Percentiles rank a stretch among this genome's conserved stretches.
Conservation (phyloP, 1,139 yeast species). For the Pneumocystis wakefieldiae region DNA sequence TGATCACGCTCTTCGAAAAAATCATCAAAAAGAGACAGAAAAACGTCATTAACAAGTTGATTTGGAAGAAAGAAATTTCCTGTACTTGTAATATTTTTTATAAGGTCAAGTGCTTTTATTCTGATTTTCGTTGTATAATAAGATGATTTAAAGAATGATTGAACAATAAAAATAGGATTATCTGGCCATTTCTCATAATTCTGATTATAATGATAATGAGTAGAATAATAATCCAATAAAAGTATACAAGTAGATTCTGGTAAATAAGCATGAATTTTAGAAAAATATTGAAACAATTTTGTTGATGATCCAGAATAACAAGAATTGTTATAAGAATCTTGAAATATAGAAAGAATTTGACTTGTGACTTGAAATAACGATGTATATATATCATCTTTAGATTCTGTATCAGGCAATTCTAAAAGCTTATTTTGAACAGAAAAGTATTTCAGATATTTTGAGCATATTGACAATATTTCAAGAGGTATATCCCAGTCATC, state of each 20-base stretch:
- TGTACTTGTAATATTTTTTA: slow-evolving; percentile 31
- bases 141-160: slow-evolving; percentile 31
- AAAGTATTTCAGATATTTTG: slow-evolving; percentile 2
- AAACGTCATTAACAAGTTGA: slow-evolving; percentile 6
- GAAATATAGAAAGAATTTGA: not conserved
- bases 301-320: slow-evolving; percentile 33
- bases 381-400: not conserved
- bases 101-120: slow-evolving; percentile 29
- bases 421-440: not conserved
- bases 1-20: slow-evolving; percentile 5
- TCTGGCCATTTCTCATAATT: slow-evolving; percentile 40
- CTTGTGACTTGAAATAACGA: not conserved
- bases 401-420: not conserved
- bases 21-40: slow-evolving; percentile 11
- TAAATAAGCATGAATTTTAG: slow-evolving; percentile 28
- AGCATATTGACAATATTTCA: slow-evolving; percentile 4
- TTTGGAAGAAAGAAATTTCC: slow-evolving; percentile 19
- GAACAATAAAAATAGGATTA: slow-evolving; percentile 33
- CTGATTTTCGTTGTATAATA: slow-evolving; percentile 27
- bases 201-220: slow-evolving; percentile 35
- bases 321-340: slow-evolving; percentile 4
- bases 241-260: slow-evolving; percentile 28
- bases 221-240: slow-evolving; percentile 34
- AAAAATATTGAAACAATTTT: slow-evolving; percentile 32
- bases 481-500: slow-evolving; percentile 9